These are phyloP conservation scores for Acmispon strigosus DNA, from an alignment of 306 rosid species.

Conservation along the genomic window DNA sequence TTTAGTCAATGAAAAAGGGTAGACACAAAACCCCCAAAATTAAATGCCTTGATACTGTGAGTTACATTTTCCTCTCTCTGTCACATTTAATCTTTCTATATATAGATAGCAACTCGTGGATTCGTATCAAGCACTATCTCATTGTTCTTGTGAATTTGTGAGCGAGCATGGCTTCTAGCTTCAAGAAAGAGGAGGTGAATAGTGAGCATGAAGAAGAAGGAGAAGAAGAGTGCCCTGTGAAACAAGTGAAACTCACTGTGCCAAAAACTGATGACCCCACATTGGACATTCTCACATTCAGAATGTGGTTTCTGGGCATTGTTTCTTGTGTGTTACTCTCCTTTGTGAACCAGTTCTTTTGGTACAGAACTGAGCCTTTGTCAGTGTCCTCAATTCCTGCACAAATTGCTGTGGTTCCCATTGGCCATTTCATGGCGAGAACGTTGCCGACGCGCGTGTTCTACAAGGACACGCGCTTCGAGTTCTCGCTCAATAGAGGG, in stretches of 20 bases:
- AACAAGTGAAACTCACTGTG: too few species aligned
- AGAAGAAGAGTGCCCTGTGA: constrained; percentile 33
- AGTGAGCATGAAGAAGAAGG: not conserved
- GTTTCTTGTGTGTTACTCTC: constrained; percentile 55
- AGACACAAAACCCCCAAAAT: too few species aligned
- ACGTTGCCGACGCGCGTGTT: constrained; percentile 40
- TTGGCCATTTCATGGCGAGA: constrained; percentile 78
- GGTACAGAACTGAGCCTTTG: constrained; percentile 81
- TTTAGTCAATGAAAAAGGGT: too few species aligned
- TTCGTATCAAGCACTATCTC: too few species aligned
- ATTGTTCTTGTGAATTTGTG: too few species aligned
- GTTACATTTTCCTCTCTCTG: too few species aligned
- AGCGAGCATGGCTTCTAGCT: not conserved
- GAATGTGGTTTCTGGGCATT: constrained; percentile 86
- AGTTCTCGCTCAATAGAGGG: constrained; percentile 72
- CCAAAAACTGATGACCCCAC: constrained; percentile 74
- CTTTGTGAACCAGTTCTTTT: constrained; percentile 86
- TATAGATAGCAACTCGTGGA: too few species aligned
- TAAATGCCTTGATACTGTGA: too few species aligned
- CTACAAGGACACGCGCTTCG: constrained; percentile 40
- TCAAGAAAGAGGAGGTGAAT: not conserved
- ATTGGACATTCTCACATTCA: constrained; percentile 57
- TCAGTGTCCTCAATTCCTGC: constrained; percentile 53
- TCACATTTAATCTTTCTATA: too few species aligned
- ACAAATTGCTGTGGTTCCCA: constrained; percentile 88